Conservation (phyloP, 345 rosid species). For the Pistacia atlantica region DNA sequence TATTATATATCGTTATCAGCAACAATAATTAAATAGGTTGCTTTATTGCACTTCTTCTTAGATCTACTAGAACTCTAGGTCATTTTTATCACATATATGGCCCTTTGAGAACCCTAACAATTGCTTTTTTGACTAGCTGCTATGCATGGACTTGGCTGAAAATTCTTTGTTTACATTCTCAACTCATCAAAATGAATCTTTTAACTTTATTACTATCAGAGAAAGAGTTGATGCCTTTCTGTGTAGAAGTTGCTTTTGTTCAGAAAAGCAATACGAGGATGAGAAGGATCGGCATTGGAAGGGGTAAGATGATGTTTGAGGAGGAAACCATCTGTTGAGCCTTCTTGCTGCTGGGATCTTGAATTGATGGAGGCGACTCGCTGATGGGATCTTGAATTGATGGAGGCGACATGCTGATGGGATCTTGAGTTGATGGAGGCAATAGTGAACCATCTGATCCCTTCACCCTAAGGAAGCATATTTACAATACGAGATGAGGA, state of each 20-base stretch:
- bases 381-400: slow-evolving; percentile 29
- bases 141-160: background rate
- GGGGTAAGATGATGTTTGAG: slow-evolving; percentile 40
- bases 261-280: slow-evolving; percentile 27
- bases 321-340: slow-evolving; percentile 47
- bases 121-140: background rate
- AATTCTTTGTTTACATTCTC: background rate
- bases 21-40: background rate
- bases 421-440: slow-evolving; percentile 32
- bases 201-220: background rate
- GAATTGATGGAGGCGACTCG: slow-evolving; percentile 30
- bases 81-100: background rate
- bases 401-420: slow-evolving; percentile 30
- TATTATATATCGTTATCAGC: too few species aligned
- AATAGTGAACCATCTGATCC: slow-evolving; percentile 25
- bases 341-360: slow-evolving; percentile 32
- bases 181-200: background rate
- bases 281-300: slow-evolving; percentile 34
- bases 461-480: slow-evolving; percentile 31
- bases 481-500: background rate
- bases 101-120: background rate
- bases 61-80: background rate
- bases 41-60: background rate
- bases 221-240: background rate
- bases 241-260: background rate